Evolutionary conservation across 2,329 filamentous ascomycete species (phyloP).

Genomic region (Fusarium circinatum): DNA sequence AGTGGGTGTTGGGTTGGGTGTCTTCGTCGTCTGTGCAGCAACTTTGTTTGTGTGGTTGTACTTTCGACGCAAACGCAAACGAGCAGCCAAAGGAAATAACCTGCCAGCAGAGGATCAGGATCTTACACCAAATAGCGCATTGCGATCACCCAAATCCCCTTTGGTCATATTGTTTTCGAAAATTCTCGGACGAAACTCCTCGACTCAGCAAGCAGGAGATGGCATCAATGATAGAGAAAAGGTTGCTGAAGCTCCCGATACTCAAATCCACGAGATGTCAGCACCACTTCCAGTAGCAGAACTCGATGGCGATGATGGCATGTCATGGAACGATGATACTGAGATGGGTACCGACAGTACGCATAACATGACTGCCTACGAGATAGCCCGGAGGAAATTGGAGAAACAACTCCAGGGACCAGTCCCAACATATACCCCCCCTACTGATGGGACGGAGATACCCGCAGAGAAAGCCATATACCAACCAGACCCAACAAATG

Average conservation of each 20-base stretch:
- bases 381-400: constrained; percentile 61
- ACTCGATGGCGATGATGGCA: constrained; percentile 57
- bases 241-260: constrained; percentile 51
- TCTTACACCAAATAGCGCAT: constrained; percentile 48
- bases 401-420: constrained; percentile 62
- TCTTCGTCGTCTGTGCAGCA: constrained; percentile 45
- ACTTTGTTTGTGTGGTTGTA: constrained; percentile 48
- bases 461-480: constrained; percentile 47
- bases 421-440: constrained; percentile 60
- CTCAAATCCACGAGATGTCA: constrained; percentile 64
- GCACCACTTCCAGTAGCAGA: constrained; percentile 59
- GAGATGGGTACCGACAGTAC: constrained; percentile 55
- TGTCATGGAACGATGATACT: constrained; percentile 52
- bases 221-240: constrained; percentile 39
- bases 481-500: constrained; percentile 32
- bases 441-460: constrained; percentile 42
- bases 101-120: constrained; percentile 51
- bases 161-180: constrained; percentile 52
- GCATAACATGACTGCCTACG: constrained; percentile 58
- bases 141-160: constrained; percentile 38
- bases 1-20: constrained; percentile 55
- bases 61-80: constrained; percentile 49
- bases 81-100: constrained; percentile 32
- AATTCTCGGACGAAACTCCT: constrained; percentile 52
- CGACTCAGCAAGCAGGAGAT: constrained; percentile 38